Evolutionary conservation across 2,329 filamentous ascomycete genomes (phyloP), one percentile per base, ranked within the genome.

Genomic region (Dryadomyces quercivorus): DNA sequence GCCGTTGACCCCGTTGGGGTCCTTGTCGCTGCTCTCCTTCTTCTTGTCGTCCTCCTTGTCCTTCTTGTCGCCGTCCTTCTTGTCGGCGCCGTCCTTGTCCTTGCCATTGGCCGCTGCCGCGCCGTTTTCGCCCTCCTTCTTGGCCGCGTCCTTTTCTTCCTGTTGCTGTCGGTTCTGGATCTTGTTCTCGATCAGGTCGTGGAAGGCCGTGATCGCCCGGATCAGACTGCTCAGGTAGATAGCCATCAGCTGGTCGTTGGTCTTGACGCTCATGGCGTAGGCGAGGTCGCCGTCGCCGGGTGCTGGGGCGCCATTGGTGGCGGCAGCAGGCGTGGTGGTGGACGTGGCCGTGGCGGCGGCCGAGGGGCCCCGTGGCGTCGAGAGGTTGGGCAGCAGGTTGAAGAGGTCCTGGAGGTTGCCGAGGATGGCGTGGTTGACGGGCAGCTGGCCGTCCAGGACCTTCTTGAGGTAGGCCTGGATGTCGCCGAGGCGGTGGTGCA

Each of bases 331-430:
- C 4, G 26, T 31, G 26, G 26, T 31, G 4, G 26, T 31, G 4
- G 26, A 31, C 4, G 26, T 31, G 46, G 77, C 75, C 55, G 65
- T 58, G 15, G 22, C 22, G 42, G 18, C 9, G 16, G 18, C 15
- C 69, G 70, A 2, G 1, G 34, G 21, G 21, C 42, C 13, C 20
- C 5, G 87, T 81, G 92, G 88, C 42, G 90, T 94, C 10, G 88
- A 91, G 52, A 98, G 80, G 71, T 98, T 98, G 50, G 93, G 93
- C 22, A 98, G 82, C 46, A 98, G 84, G 72, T 98, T 98, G 79
- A 98, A 98, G 58, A 97, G 89, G 66, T 98, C 93, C 74, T 98
- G 93, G n/a, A 98, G 84, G 66, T 96, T 95, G 61, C 92, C 93
- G 31, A 98, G 81, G 59, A 98, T 97, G 55, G 90, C 89, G 67